Percentiles rank a stretch among this genome's conserved stretches.
These are phyloP conservation scores for Globisporangium nodosum DNA, from an alignment of 352 stramenopile genomes.

Conservation along the genomic window DNA sequence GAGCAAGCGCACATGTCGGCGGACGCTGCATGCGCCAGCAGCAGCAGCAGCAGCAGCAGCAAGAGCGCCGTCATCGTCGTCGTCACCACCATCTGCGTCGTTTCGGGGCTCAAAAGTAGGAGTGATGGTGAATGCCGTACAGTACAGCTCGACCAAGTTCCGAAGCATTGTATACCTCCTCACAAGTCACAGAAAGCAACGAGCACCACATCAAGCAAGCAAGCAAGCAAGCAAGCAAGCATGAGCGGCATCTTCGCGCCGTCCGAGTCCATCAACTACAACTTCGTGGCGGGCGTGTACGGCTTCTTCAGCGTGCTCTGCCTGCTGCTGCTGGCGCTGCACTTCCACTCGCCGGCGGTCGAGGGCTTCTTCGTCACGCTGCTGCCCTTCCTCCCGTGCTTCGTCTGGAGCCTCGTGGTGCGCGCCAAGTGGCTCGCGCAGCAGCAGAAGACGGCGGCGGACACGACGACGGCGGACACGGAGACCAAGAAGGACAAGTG, in stretches of 20 bases:
- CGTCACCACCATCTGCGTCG: background rate
- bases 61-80: background rate
- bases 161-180: too few relatives aligned
- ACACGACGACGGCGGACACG: constrained; percentile 11
- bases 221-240: background rate
- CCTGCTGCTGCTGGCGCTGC: constrained; percentile 46
- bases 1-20: constrained; percentile 5
- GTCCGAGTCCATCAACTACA: constrained; percentile 85
- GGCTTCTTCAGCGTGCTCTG: constrained; percentile 56
- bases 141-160: too few relatives aligned
- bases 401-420: constrained; percentile 81
- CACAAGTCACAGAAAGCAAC: background rate
- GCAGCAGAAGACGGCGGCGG: constrained; percentile 16
- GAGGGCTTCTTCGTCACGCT: constrained; percentile 86
- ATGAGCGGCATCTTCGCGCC: constrained; percentile 47
- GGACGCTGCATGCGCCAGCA: background rate
- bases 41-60: constrained; percentile 1
- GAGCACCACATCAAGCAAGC: constrained; percentile 7
- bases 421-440: constrained; percentile 62
- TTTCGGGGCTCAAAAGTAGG: background rate
- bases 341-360: constrained; percentile 57
- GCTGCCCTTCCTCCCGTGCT: constrained; percentile 73
- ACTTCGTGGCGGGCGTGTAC: constrained; percentile 83
- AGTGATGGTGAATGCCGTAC: too few relatives aligned
- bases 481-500: constrained; percentile 21